Conservation (phyloP, 495 filamentous ascomycete species). For the Cercophora sp. region DNA sequence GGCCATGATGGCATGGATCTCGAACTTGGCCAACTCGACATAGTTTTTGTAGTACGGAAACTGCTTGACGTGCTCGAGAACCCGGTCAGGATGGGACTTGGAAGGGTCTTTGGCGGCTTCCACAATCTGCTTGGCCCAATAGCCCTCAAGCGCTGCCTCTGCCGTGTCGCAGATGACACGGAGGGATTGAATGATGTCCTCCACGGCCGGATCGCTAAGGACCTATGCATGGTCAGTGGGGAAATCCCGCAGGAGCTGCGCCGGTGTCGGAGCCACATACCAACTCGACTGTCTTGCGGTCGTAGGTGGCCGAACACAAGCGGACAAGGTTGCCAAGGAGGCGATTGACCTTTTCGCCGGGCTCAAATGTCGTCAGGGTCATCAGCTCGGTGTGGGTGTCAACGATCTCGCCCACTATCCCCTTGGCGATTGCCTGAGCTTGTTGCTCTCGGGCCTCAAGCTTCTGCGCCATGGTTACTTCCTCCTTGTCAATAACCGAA, state of each 20-base stretch:
- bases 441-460: no score
- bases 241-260: no score
- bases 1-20: constrained; percentile 26
- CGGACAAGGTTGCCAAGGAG: constrained; percentile 24
- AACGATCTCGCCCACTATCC: no score
- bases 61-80: constrained; percentile 13
- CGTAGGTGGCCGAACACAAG: constrained; percentile 23
- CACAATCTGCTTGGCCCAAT: constrained; percentile 22
- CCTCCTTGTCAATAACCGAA: no score
- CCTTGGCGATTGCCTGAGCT: no score
- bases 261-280: constrained; percentile 15
- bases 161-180: constrained; percentile 24
- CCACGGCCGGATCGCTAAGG: constrained; percentile 10
- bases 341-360: constrained; percentile 19
- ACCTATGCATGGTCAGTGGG: no score
- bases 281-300: constrained; percentile 17
- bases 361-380: constrained; percentile 16
- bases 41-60: constrained; percentile 34
- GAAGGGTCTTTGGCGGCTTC: neutral
- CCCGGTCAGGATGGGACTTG: constrained; percentile 5
- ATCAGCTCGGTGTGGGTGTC: constrained; percentile 20
- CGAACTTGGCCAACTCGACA: constrained; percentile 25
- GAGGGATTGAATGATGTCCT: constrained; percentile 19
- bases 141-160: constrained; percentile 24
- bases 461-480: no score